Evolutionary conservation across 768 basidiomycete genomes (phyloP).

Genomic region (Amanita brunnescens): DNA sequence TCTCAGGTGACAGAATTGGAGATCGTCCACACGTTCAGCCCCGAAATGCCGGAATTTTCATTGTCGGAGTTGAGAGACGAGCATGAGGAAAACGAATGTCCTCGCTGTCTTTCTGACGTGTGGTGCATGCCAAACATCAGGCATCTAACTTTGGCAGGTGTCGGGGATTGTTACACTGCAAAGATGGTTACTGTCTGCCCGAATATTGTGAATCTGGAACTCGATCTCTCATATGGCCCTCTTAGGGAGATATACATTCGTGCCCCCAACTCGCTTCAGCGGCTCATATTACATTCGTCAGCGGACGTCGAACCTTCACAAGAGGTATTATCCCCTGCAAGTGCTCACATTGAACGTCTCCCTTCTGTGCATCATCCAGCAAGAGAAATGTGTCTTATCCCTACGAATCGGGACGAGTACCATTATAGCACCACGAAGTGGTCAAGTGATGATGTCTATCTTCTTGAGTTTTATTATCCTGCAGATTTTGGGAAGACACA

Average conservation of each 20-base stretch:
- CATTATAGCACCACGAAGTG: too few species aligned
- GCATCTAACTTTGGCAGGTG: conserved; percentile 16
- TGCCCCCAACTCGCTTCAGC: not conserved
- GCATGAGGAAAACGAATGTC: conserved; percentile 7
- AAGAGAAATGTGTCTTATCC: not conserved
- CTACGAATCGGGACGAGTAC: too few species aligned
- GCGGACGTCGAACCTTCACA: not conserved
- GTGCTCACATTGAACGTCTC: not conserved
- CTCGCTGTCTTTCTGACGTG: conserved; percentile 5
- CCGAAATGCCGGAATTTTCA: conserved; percentile 13
- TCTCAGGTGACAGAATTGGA: conserved; percentile 23
- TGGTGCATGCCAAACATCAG: too few species aligned
- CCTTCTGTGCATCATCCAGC: not conserved
- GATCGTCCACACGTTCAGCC: conserved; percentile 22
- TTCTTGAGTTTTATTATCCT: too few species aligned
- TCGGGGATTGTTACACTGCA: conserved; percentile 13
- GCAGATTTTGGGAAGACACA: too few species aligned
- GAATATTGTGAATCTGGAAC: conserved; percentile 8
- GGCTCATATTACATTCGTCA: not conserved
- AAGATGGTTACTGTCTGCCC: conserved; percentile 15
- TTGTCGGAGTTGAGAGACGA: conserved; percentile 13
- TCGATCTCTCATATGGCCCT: not conserved
- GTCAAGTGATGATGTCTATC: too few species aligned
- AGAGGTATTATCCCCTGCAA: not conserved
- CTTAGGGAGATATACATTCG: not conserved